Conservation (phyloP, 2,329 filamentous ascomycete genomes). For the Verticillium isaacii region DNA sequence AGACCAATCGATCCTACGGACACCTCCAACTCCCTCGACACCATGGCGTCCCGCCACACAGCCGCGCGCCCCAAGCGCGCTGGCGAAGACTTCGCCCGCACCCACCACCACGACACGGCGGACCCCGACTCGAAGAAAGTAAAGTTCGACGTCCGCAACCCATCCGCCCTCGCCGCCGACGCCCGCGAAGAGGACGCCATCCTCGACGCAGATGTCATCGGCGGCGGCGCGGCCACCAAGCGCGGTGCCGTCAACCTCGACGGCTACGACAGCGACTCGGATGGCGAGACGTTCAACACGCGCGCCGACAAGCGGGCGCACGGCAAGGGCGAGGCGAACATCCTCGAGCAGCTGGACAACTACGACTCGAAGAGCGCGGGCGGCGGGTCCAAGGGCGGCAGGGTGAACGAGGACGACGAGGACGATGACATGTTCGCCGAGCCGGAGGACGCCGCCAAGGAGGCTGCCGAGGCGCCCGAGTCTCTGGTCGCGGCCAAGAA, state of each 20-base stretch:
- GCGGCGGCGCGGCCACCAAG: constrained; percentile 72
- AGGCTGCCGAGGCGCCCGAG: constrained; percentile 24
- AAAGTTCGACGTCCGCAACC: constrained; percentile 92
- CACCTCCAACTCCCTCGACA: background rate
- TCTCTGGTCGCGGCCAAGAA: constrained; percentile 29
- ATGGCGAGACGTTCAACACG: constrained; percentile 81
- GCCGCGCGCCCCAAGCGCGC: constrained; percentile 77
- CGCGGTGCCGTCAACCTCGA: constrained; percentile 94
- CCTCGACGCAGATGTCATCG: constrained; percentile 90
- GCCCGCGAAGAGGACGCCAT: constrained; percentile 68
- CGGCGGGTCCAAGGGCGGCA: constrained; percentile 24
- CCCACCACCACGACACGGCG: constrained; percentile 57
- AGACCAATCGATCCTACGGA: background rate
- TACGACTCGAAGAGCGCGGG: constrained; percentile 42
- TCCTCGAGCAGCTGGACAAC: constrained; percentile 49
- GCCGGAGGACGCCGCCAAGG: constrained; percentile 31
- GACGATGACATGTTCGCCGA: constrained; percentile 82
- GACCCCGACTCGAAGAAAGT: constrained; percentile 65
- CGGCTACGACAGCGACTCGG: constrained; percentile 92
- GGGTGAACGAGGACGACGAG: constrained; percentile 35
- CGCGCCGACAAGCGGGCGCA: constrained; percentile 58
- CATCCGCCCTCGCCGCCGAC: constrained; percentile 83
- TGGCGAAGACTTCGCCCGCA: constrained; percentile 74
- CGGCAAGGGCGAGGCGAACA: constrained; percentile 39
- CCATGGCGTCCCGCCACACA: constrained; percentile 54